Conservation (phyloP, 495 filamentous ascomycete genomes). For the Staphylotrichum tortipilum region DNA sequence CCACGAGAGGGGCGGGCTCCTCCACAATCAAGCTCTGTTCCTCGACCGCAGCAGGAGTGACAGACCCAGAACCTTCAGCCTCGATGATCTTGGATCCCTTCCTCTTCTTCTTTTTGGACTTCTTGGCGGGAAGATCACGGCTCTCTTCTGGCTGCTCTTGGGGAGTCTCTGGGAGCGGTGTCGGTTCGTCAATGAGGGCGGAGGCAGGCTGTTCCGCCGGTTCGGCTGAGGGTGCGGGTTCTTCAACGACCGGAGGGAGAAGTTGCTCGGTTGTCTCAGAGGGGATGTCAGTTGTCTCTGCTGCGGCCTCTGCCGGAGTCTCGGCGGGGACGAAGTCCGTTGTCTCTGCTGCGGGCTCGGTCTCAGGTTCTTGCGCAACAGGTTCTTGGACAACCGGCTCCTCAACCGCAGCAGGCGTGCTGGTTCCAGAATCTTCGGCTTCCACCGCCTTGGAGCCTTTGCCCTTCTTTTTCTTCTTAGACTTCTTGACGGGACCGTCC, state of each 20-base stretch:
- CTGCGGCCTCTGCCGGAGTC: not conserved
- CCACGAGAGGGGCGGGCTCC: not conserved
- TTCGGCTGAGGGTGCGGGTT: not conserved
- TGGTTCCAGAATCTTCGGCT: constrained; percentile 11
- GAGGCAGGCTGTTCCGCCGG: not conserved
- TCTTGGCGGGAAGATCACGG: constrained; percentile 1
- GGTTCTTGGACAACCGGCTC: not conserved
- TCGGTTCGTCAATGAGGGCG: not conserved
- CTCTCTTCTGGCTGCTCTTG: not conserved
- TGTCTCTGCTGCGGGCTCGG: constrained; percentile 1
- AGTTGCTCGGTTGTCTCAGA: not conserved
- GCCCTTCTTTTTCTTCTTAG: constrained; percentile 18
- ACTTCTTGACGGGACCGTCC: constrained; percentile 7
- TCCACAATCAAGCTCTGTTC: not conserved
- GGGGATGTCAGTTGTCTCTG: not conserved
- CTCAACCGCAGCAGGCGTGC: not conserved
- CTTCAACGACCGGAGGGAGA: not conserved
- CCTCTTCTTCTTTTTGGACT: constrained; percentile 22
- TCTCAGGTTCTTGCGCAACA: not conserved
- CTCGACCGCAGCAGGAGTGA: not conserved
- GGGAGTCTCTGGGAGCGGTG: not conserved
- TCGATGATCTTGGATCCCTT: constrained; percentile 7
- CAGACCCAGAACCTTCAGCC: not conserved
- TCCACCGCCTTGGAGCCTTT: constrained; percentile 15
- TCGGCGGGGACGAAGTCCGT: too few species aligned